Percentiles rank a stretch among this genome's conserved stretches.
Conservation (phyloP, 202 grass and related monocot genomes). For the Panicum virgatum region DNA sequence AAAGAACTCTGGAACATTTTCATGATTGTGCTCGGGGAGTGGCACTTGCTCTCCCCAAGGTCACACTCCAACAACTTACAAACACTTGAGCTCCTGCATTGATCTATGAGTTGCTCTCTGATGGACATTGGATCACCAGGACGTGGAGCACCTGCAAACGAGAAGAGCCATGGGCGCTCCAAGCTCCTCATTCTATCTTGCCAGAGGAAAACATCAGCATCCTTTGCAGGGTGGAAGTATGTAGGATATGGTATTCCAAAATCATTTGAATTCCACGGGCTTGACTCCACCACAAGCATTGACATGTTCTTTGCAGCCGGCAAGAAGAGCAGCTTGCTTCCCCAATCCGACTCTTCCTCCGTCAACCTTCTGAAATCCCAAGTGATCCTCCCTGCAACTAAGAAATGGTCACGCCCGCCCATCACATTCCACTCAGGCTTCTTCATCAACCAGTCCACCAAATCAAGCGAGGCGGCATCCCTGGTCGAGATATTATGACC, state of each 20-base stretch:
- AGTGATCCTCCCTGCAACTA: slow-evolving; percentile 88
- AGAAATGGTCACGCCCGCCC: slow-evolving; percentile 92
- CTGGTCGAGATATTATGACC: slow-evolving; percentile 73
- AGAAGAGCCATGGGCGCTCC: slow-evolving; percentile 85
- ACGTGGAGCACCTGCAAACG: slow-evolving; percentile 89
- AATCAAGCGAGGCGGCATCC: slow-evolving; percentile 78
- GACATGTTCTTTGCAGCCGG: slow-evolving; percentile 95
- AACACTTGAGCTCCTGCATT: slow-evolving; percentile 77
- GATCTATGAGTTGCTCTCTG: slow-evolving; percentile 81
- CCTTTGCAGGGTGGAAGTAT: slow-evolving; percentile 89
- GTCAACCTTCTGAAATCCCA: slow-evolving; percentile 99
- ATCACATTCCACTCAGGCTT: slow-evolving; percentile 91
- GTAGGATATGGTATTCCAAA: slow-evolving; percentile 91
- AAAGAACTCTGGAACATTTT: slow-evolving; percentile 96
- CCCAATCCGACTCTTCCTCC: slow-evolving; percentile 75
- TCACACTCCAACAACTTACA: slow-evolving; percentile 93
- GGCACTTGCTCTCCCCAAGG: slow-evolving; percentile 95
- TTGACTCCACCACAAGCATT: slow-evolving; percentile 95
- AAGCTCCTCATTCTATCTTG: slow-evolving; percentile 92
- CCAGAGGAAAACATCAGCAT: slow-evolving; percentile 83
- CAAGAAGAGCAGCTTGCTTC: slow-evolving; percentile 88
- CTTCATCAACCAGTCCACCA: slow-evolving; percentile 83
- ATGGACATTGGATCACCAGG: slow-evolving; percentile 87
- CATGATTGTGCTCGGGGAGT: slow-evolving; percentile 88
- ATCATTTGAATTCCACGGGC: slow-evolving; percentile 95